These are phyloP conservation scores for Medicago lupulina DNA, from an alignment of 306 rosid genomes.

Conservation along the genomic window DNA sequence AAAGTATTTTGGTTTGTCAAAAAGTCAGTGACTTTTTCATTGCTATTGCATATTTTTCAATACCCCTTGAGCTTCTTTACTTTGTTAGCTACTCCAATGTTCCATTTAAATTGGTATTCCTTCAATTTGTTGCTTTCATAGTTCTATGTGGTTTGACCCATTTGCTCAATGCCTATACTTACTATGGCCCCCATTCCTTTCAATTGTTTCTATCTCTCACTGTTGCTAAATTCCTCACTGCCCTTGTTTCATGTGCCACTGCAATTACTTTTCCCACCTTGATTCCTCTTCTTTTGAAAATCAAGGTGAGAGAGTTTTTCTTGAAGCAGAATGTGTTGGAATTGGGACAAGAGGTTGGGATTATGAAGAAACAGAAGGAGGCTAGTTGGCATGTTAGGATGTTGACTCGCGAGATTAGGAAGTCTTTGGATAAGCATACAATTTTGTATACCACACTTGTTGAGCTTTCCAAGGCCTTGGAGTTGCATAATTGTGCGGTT, in stretches of 20 bases:
- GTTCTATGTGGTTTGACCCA: slow-evolving; percentile 90
- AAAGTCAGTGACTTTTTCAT: slow-evolving; percentile 83
- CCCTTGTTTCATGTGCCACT: slow-evolving; percentile 83
- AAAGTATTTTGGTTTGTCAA: slow-evolving; percentile 68
- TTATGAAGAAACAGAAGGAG: slow-evolving; percentile 81
- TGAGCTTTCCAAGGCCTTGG: slow-evolving; percentile 79
- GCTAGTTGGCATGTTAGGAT: slow-evolving; percentile 84
- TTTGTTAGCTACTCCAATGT: slow-evolving; percentile 84
- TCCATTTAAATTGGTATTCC: slow-evolving; percentile 94
- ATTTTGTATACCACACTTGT: slow-evolving; percentile 78
- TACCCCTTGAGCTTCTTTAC: slow-evolving; percentile 87
- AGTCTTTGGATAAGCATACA: slow-evolving; percentile 74
- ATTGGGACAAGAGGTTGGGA: slow-evolving; percentile 80
- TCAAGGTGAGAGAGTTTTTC: slow-evolving; percentile 76
- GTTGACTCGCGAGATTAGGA: slow-evolving; percentile 76
- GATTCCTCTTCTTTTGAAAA: slow-evolving; percentile 74
- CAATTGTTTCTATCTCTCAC: slow-evolving; percentile 69
- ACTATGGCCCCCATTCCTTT: slow-evolving; percentile 70
- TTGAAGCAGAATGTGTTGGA: slow-evolving; percentile 77
- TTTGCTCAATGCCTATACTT: slow-evolving; percentile 83
- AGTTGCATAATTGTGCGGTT: slow-evolving; percentile 74
- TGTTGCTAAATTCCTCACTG: slow-evolving; percentile 76
- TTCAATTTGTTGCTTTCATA: slow-evolving; percentile 78
- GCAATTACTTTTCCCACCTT: slow-evolving; percentile 72
- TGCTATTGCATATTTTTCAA: slow-evolving; percentile 85